Percentiles rank a stretch among this genome's conserved stretches.
These are phyloP conservation scores for Lonicera japonica DNA, from an alignment of 129 eudicot species.

Conservation along the genomic window DNA sequence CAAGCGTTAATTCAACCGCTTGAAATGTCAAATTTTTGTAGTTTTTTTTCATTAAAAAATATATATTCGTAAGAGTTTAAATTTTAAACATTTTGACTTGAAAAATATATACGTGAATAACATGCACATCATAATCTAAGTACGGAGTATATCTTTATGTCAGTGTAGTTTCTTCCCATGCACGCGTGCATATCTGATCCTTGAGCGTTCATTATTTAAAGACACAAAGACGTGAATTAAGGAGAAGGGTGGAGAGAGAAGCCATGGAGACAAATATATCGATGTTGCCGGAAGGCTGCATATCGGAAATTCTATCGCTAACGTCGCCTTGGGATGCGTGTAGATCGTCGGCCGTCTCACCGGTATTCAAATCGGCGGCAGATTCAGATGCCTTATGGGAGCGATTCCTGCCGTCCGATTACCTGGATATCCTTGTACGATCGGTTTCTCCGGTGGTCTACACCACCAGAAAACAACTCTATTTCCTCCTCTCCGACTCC, in stretches of 20 bases:
- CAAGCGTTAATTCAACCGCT: too few species aligned
- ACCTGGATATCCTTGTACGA: slow-evolving; percentile 15
- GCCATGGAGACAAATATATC: not conserved
- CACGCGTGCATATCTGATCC: too few species aligned
- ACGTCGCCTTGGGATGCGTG: slow-evolving; percentile 59
- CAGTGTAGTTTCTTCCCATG: too few species aligned
- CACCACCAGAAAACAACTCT: slow-evolving; percentile 39
- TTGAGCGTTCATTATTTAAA: too few species aligned
- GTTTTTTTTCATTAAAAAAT: too few species aligned
- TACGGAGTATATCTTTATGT: too few species aligned
- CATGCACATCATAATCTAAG: too few species aligned
- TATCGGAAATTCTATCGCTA: slow-evolving; percentile 38
- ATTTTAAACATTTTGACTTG: too few species aligned
- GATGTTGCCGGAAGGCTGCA: slow-evolving; percentile 53
- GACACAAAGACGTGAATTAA: too few species aligned
- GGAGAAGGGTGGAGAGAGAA: not conserved
- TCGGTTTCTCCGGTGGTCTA: slow-evolving; percentile 20
- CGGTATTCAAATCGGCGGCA: slow-evolving; percentile 34
- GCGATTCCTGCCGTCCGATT: slow-evolving; percentile 52
- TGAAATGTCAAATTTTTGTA: too few species aligned
- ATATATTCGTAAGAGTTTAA: too few species aligned
- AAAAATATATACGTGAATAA: too few species aligned
- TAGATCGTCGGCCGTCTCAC: slow-evolving; percentile 32
- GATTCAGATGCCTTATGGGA: slow-evolving; percentile 62
- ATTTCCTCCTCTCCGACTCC: slow-evolving; percentile 27